Evolutionary conservation across 1,284 basidiomycete genomes (phyloP).

Genomic region (Apiotrichum akiyoshidainum): DNA sequence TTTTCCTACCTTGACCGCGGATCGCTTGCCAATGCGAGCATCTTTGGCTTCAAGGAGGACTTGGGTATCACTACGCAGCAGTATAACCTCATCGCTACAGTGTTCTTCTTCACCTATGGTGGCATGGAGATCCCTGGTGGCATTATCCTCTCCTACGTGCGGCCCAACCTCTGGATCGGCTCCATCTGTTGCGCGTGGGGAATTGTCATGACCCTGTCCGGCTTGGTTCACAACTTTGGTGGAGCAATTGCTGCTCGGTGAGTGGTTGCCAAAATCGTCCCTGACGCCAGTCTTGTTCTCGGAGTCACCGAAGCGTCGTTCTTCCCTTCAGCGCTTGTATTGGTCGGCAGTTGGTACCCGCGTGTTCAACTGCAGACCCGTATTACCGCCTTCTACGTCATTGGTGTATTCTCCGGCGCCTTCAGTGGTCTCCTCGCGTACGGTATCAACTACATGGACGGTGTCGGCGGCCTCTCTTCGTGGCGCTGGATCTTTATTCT

Average conservation of each 20-base stretch:
- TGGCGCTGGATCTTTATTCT: constrained; percentile 52
- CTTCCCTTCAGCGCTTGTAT: constrained; percentile 30
- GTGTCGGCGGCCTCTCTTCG: constrained; percentile 45
- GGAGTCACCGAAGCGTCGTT: constrained; percentile 22
- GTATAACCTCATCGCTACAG: constrained; percentile 24
- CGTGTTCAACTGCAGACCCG: constrained; percentile 51
- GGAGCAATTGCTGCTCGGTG: constrained; percentile 39
- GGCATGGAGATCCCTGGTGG: constrained; percentile 19
- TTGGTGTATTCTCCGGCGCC: constrained; percentile 34
- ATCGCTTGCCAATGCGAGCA: constrained; percentile 2
- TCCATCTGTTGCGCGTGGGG: constrained; percentile 1
- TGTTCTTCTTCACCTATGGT: constrained; percentile 15
- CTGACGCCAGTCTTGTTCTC: constrained; percentile 9
- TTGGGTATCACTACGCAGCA: constrained; percentile 13
- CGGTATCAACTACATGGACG: constrained; percentile 35
- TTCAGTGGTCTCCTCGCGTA: constrained; percentile 45
- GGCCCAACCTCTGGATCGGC: constrained; percentile 10
- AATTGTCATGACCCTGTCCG: constrained; percentile 55
- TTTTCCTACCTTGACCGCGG: constrained; percentile 31
- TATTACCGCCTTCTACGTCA: constrained; percentile 56
- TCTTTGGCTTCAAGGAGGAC: constrained; percentile 15
- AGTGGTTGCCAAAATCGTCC: background rate
- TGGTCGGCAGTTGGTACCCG: constrained; percentile 53
- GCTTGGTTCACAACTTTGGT: constrained; percentile 57
- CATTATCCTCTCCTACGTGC: constrained; percentile 22